Conservation (phyloP, 2,329 filamentous ascomycete species). For the Mycosphaerelloides madeirae region DNA sequence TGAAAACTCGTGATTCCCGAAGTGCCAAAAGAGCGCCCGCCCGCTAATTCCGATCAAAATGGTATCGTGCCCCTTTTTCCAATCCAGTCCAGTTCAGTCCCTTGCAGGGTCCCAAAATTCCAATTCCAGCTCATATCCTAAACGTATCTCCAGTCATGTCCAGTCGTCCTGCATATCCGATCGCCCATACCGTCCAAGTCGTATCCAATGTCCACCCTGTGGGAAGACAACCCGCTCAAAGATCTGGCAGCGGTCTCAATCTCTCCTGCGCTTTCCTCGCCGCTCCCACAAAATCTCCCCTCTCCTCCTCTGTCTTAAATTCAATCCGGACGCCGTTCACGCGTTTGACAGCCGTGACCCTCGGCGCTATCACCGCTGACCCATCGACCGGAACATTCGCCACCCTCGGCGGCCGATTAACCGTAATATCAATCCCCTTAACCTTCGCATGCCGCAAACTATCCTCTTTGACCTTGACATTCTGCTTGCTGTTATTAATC, state of each 20-base stretch:
- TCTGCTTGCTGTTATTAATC: slow-evolving; percentile 37
- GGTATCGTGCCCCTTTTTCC: too few species aligned
- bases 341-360: slow-evolving; percentile 29
- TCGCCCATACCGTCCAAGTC: background rate
- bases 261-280: slow-evolving; percentile 36
- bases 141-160: too few species aligned
- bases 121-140: too few species aligned
- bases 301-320: slow-evolving; percentile 41
- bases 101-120: too few species aligned
- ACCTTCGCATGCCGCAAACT: slow-evolving; percentile 38
- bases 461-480: slow-evolving; percentile 40
- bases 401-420: slow-evolving; percentile 25
- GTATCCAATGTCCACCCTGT: too few species aligned
- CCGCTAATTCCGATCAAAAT: too few species aligned
- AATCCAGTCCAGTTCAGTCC: too few species aligned
- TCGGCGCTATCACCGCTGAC: slow-evolving; percentile 6
- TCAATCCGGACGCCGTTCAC: slow-evolving; percentile 42
- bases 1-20: background rate
- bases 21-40: background rate
- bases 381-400: background rate
- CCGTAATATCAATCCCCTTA: slow-evolving; percentile 39
- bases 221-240: background rate
- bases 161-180: too few species aligned
- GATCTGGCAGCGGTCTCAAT: slow-evolving; percentile 37
- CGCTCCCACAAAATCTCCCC: slow-evolving; percentile 36